phyloP scores from a whole-genome alignment of 352 stramenopile species.

The Pythium vanterpoolii region DNA sequence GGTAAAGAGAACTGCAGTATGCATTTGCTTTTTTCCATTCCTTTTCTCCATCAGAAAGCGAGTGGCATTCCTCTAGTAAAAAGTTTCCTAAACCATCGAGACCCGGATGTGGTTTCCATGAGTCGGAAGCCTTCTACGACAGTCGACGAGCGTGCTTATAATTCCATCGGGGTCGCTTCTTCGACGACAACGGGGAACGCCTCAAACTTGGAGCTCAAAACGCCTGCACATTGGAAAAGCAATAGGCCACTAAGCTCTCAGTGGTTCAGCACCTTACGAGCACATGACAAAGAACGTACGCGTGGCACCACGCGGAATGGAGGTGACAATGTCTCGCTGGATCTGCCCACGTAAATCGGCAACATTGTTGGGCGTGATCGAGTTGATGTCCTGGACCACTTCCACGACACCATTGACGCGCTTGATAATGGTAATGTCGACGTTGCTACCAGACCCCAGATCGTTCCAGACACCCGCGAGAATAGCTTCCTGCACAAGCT shows the following conservation, averaged over 20 bases:
- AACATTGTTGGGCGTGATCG: slow-evolving; percentile 92
- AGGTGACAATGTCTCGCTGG: slow-evolving; percentile 77
- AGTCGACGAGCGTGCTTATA: slow-evolving; percentile 34
- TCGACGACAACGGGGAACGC: slow-evolving; percentile 69
- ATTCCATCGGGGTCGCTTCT: slow-evolving; percentile 74
- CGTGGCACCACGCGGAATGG: slow-evolving; percentile 78
- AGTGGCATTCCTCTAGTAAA: slow-evolving; percentile 10
- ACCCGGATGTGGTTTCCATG: background rate
- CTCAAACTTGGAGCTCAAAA: slow-evolving; percentile 73
- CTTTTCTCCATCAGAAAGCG: background rate
- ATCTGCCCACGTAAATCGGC: slow-evolving; percentile 84
- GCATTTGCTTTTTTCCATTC: background rate
- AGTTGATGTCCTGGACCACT: slow-evolving; percentile 90
- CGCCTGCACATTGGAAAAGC: slow-evolving; percentile 28
- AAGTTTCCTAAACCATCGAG: background rate
- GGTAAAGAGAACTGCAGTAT: slow-evolving; percentile 3
- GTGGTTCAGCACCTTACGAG: background rate
- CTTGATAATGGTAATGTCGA: slow-evolving; percentile 96
- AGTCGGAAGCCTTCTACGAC: too few species aligned
- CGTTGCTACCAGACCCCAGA: slow-evolving; percentile 95
- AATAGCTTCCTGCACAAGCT: slow-evolving; percentile 96
- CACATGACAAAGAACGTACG: slow-evolving; percentile 38
- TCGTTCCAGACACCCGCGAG: slow-evolving; percentile 98
- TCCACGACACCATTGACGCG: slow-evolving; percentile 79
- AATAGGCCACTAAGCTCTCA: background rate